phyloP scores from a whole-genome alignment of 78 protist genomes.

The Blattamonas nauphoetae region DNA sequence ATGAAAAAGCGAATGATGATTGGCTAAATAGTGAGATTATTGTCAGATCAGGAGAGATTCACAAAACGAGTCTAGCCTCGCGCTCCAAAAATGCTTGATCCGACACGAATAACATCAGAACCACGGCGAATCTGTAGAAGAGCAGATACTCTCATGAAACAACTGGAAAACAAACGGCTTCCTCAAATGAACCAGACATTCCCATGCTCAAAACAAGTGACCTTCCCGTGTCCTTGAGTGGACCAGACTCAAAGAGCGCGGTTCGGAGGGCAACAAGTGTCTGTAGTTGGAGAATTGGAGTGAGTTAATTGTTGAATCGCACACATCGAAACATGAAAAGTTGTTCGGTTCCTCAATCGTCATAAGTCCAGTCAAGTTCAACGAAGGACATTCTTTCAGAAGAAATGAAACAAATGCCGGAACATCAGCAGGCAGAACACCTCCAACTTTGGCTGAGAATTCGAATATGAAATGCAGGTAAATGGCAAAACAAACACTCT shows the following conservation, averaged over 20 bases:
- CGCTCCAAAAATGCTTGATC: conserved; percentile 23
- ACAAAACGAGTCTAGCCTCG: neutral
- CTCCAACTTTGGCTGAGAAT: neutral
- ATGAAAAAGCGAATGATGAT: too few relatives aligned
- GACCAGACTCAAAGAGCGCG: neutral
- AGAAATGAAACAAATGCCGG: neutral
- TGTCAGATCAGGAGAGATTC: too few relatives aligned
- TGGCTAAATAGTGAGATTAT: too few relatives aligned
- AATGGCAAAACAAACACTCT: neutral
- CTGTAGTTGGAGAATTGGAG: neutral
- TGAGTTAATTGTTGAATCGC: neutral
- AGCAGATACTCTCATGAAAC: neutral
- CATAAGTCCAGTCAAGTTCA: conserved; percentile 23
- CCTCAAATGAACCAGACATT: conserved; percentile 13
- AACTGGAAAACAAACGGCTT: neutral
- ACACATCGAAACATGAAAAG: neutral
- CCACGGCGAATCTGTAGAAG: neutral
- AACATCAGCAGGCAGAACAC: neutral
- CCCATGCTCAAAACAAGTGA: conserved; percentile 12
- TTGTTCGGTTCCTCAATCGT: conserved; percentile 17
- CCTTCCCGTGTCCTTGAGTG: neutral
- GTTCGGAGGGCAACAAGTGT: neutral
- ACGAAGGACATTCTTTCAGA: neutral
- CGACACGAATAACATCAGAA: conserved; percentile 13
- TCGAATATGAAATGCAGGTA: neutral